phyloP scores from a whole-genome alignment of 176 grass and related monocot species.

The Ampelocalamus luodianensis region DNA sequence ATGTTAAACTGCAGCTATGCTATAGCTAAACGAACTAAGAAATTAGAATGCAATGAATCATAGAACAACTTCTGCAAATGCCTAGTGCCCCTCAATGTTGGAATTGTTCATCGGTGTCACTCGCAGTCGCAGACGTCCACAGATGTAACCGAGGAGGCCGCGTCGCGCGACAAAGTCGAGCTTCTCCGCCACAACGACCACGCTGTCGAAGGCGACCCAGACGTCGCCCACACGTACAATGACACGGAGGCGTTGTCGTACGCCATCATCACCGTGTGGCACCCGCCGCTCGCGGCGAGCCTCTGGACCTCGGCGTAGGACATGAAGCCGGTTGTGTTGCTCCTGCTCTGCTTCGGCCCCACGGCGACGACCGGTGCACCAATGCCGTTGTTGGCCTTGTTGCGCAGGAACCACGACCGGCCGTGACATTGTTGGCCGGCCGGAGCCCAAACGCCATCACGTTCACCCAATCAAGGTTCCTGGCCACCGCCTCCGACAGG shows the following conservation, averaged over 20 bases:
- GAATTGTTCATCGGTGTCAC: no score
- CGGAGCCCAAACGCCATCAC: slow-evolving; percentile 68
- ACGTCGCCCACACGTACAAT: slow-evolving; percentile 67
- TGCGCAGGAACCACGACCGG: slow-evolving; percentile 74
- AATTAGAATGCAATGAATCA: background rate
- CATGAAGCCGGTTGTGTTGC: slow-evolving; percentile 66
- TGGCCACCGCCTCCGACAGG: slow-evolving; percentile 42
- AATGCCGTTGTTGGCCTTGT: slow-evolving; percentile 62
- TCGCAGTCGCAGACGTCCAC: slow-evolving; percentile 46
- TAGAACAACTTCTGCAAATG: background rate
- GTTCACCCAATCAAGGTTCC: slow-evolving; percentile 70
- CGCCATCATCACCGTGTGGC: slow-evolving; percentile 18
- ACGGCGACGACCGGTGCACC: slow-evolving; percentile 66
- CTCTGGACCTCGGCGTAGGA: slow-evolving; percentile 81
- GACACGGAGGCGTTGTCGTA: slow-evolving; percentile 68
- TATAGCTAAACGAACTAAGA: background rate
- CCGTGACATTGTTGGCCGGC: slow-evolving; percentile 40
- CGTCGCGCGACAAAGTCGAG: slow-evolving; percentile 53
- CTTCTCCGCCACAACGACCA: slow-evolving; percentile 77
- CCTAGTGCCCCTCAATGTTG: no score
- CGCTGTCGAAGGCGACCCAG: slow-evolving; percentile 80
- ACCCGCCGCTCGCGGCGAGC: slow-evolving; percentile 34
- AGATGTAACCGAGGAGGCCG: slow-evolving; percentile 72
- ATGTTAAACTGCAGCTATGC: background rate
- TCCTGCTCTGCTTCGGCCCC: slow-evolving; percentile 69